These are phyloP conservation scores for Psophocarpus tetragonolobus DNA, from an alignment of 306 rosid species.

Conservation along the genomic window DNA sequence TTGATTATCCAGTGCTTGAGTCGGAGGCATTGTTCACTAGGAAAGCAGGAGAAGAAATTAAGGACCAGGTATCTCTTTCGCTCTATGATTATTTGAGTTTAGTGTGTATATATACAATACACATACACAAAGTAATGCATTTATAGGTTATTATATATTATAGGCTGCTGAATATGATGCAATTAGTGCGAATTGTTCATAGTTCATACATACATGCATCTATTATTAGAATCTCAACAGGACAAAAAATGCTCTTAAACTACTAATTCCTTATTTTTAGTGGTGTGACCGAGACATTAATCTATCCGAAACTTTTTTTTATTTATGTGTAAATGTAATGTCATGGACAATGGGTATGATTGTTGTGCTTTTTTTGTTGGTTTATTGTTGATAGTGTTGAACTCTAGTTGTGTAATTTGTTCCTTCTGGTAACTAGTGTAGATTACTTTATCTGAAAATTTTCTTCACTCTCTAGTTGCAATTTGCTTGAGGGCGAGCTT, in stretches of 20 bases:
- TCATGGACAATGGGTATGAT: background rate
- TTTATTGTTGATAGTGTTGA: background rate
- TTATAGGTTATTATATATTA: background rate
- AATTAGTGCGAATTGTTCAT: background rate
- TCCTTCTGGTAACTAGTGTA: background rate
- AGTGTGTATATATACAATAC: background rate
- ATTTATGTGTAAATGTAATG: background rate
- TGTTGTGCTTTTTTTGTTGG: background rate
- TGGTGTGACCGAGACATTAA: background rate
- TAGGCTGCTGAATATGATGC: background rate
- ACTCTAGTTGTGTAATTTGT: background rate
- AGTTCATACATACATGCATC: background rate
- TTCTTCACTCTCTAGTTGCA: background rate
- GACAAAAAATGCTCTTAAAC: background rate
- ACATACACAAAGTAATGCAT: background rate
- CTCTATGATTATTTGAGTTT: background rate
- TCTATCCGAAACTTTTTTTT: background rate
- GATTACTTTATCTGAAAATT: background rate
- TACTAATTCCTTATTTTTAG: background rate
- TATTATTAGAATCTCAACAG: background rate
- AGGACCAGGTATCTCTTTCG: conserved; percentile 72
- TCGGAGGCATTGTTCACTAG: conserved; percentile 81
- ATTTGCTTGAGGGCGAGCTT: background rate
- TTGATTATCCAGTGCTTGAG: conserved; percentile 94
- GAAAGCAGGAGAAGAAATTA: conserved; percentile 96